Evolutionary conservation across 2,329 filamentous ascomycete species (phyloP), one percentile per base, ranked within the genome.

Genomic region (Emericellopsis cladophorae): DNA sequence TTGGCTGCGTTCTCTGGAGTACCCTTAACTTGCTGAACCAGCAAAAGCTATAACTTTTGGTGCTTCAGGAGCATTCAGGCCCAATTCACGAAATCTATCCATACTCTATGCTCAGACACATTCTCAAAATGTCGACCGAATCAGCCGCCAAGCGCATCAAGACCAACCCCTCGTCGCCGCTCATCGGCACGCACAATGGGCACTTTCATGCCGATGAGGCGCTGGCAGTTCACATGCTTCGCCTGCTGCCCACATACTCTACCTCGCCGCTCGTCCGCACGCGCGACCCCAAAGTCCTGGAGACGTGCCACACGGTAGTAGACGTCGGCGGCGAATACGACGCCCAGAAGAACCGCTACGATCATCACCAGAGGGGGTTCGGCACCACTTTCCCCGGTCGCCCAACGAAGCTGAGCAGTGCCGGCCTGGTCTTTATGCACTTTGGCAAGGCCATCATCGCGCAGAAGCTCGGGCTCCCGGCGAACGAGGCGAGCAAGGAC

Each of bases 201-300:
- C 88, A 95, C 70, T 98, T 98, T 74, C 92, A 98, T 68, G 92
- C 92, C 60, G 92, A 98, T 63, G 92, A 98, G 68, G 90, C 92
- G 45, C 79, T 98, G 35, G 92, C 92, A 44, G 89, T 98, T 48
- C 88, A 94, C 70, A 87, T 98, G 72, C 84, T 98, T 51, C 87
- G 88, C 49, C 76, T 84, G 43, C 82, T 96, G 15, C 90, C 92
- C 18, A 67, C 80, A 44, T 98, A 96, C 69, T 61, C 71, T 42
- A 65, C 73, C 50, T 81, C 87, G 22, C 59, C 71, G 35, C 81
- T 98, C 35, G 70, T 95, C 39, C 88, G 92, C 51, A 95, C 89
- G 37, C 84, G 92, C 54, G 88, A 98, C 61, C 79, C 87, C 15
- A 73, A 77, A 22, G 60, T 81, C 26, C 81, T 98, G 32, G 74